Evolutionary conservation across 78 protist genomes (phyloP).

Genomic region (Dictyostelium purpureum): DNA sequence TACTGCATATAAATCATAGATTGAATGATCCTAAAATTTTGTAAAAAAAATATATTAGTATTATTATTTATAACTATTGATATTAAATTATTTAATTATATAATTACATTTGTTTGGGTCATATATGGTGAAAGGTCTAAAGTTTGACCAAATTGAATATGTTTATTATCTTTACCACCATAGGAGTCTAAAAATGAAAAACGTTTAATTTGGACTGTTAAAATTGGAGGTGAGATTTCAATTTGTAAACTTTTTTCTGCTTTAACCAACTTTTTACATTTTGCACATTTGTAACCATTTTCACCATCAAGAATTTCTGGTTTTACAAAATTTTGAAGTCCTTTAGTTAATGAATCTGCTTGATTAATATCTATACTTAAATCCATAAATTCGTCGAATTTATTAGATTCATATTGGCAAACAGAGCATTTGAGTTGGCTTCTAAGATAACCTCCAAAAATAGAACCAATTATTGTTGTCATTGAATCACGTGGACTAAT

Average conservation of each 20-base stretch:
- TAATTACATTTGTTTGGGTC: neutral
- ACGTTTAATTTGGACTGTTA: slow-evolving; percentile 72
- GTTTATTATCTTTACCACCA: slow-evolving; percentile 44
- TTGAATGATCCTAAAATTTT: neutral
- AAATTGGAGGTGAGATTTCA: slow-evolving; percentile 57
- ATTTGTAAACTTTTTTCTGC: slow-evolving; percentile 56
- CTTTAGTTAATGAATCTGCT: slow-evolving; percentile 30
- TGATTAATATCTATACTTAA: slow-evolving; percentile 76
- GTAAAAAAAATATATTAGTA: neutral
- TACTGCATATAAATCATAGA: slow-evolving; percentile 87
- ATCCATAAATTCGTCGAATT: slow-evolving; percentile 90
- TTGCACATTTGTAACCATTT: slow-evolving; percentile 89
- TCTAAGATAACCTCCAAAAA: slow-evolving; percentile 91
- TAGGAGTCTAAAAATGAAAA: slow-evolving; percentile 56
- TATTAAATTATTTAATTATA: neutral
- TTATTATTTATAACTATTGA: too few species aligned
- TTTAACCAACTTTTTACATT: slow-evolving; percentile 61
- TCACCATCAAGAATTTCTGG: slow-evolving; percentile 83
- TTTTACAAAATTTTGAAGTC: slow-evolving; percentile 70
- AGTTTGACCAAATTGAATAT: slow-evolving; percentile 22
- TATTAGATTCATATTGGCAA: slow-evolving; percentile 82
- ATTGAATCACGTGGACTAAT: slow-evolving; percentile 11
- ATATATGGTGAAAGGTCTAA: slow-evolving; percentile 28
- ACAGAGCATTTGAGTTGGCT: slow-evolving; percentile 80
- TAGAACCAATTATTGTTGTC: slow-evolving; percentile 64